Conservation (phyloP, 192 early-diverging fungal genomes). For the Neocallimastix lanati region DNA sequence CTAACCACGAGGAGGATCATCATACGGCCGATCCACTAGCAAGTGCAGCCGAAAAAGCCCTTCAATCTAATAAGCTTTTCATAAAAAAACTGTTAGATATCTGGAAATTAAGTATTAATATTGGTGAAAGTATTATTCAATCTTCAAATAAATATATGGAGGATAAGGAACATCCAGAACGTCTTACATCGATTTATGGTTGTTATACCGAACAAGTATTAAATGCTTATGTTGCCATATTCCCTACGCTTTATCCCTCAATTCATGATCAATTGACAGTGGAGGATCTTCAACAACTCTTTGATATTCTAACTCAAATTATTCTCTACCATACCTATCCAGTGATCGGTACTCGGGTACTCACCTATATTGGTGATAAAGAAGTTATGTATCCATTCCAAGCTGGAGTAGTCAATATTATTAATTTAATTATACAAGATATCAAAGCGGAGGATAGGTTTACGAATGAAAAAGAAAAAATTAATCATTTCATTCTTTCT, state of each 20-base stretch:
- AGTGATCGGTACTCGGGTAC: constrained; percentile 20
- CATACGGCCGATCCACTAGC: too few relatives aligned
- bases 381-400: constrained; percentile 51
- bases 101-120: neutral
- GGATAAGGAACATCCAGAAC: neutral
- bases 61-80: constrained; percentile 9
- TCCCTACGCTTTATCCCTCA: constrained; percentile 38
- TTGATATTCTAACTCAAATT: constrained; percentile 26
- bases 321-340: constrained; percentile 44
- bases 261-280: constrained; percentile 27
- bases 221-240: constrained; percentile 34
- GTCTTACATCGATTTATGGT: constrained; percentile 10
- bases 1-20: neutral
- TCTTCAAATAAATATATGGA: constrained; percentile 7
- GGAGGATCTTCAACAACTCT: constrained; percentile 27
- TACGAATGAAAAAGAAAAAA: constrained; percentile 9
- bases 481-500: constrained; percentile 5
- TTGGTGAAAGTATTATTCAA: neutral
- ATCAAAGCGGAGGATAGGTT: constrained; percentile 7
- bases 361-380: constrained; percentile 21
- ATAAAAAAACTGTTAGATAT: constrained; percentile 1
- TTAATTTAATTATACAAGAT: constrained; percentile 11
- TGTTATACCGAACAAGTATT: constrained; percentile 56
- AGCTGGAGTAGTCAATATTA: constrained; percentile 35
- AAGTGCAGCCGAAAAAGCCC: too few relatives aligned